Conservation (phyloP, 2,329 filamentous ascomycete species). For the Epichloe uncinata region DNA sequence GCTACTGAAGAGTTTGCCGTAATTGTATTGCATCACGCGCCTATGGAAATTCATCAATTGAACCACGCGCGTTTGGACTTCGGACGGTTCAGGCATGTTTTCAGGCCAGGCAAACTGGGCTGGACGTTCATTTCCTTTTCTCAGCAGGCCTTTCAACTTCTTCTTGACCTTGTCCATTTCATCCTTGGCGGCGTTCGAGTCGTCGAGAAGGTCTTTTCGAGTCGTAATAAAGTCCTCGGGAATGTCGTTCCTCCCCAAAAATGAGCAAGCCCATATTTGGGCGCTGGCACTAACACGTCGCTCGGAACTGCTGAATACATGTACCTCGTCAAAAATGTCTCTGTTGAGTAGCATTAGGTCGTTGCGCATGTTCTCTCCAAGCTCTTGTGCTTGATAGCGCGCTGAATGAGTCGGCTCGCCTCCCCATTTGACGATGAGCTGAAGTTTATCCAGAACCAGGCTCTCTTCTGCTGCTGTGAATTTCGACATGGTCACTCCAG, state of each 20-base stretch:
- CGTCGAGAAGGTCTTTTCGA: conserved; percentile 87
- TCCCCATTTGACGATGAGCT: conserved; percentile 98
- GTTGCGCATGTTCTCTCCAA: conserved; percentile 91
- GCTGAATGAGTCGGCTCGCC: conserved; percentile 96
- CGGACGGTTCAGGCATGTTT: conserved; percentile 85
- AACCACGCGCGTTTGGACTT: conserved; percentile 83
- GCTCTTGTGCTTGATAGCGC: conserved; percentile 86
- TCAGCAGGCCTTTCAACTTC: conserved; percentile 84
- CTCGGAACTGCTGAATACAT: conserved; percentile 92
- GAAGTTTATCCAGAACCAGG: conserved; percentile 85
- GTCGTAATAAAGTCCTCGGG: conserved; percentile 78
- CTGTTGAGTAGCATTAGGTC: conserved; percentile 87
- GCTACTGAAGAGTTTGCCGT: conserved; percentile 59
- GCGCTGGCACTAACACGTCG: conserved; percentile 88
- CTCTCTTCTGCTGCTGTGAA: conserved; percentile 90
- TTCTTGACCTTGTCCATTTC: conserved; percentile 99
- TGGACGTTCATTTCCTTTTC: conserved; percentile 85
- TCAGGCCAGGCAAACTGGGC: conserved; percentile 97
- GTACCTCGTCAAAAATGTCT: conserved; percentile 81
- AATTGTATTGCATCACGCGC: conserved; percentile 89
- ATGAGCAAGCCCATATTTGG: conserved; percentile 87
- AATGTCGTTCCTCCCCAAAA: conserved; percentile 76
- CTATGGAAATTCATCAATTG: conserved; percentile 97
- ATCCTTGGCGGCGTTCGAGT: conserved; percentile 96
- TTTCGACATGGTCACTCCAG: conserved; percentile 81